Percentiles rank a stretch among this genome's conserved stretches.
These are phyloP conservation scores for Paramecium tetraurelia DNA, from an alignment of 73 alveolate species.

Conservation along the genomic window DNA sequence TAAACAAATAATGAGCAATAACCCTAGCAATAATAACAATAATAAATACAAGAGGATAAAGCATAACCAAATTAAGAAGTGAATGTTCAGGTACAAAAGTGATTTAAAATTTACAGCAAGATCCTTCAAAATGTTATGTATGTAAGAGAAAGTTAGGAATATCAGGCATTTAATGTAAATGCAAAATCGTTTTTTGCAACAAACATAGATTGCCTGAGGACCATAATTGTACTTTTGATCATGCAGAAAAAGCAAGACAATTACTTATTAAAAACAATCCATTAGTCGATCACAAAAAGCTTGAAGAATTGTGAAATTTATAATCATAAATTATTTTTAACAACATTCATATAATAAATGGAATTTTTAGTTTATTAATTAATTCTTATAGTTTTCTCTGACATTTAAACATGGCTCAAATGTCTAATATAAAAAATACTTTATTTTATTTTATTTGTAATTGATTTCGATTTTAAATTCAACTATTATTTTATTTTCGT, in stretches of 20 bases:
- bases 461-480: too few relatives aligned
- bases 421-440: neutral
- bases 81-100: neutral
- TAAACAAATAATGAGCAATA: neutral
- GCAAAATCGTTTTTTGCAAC: conserved; percentile 46
- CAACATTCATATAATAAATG: neutral
- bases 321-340: neutral
- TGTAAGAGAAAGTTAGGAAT: conserved; percentile 52
- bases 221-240: conserved; percentile 51
- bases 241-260: conserved; percentile 52
- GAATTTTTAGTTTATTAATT: neutral
- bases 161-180: conserved; percentile 52
- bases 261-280: conserved; percentile 59
- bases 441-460: neutral
- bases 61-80: neutral
- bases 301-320: conserved; percentile 7
- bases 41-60: neutral
- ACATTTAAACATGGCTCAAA: neutral
- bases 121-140: conserved; percentile 54
- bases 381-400: neutral
- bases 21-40: neutral
- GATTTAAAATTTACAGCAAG: conserved; percentile 18
- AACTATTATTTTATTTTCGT: too few relatives aligned
- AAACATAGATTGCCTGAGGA: conserved; percentile 61
- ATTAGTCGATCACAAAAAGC: conserved; percentile 39